Evolutionary conservation across 2,329 filamentous ascomycete genomes (phyloP), one percentile per base, ranked within the genome.

Genomic region (Calonectria multiphialidica): DNA sequence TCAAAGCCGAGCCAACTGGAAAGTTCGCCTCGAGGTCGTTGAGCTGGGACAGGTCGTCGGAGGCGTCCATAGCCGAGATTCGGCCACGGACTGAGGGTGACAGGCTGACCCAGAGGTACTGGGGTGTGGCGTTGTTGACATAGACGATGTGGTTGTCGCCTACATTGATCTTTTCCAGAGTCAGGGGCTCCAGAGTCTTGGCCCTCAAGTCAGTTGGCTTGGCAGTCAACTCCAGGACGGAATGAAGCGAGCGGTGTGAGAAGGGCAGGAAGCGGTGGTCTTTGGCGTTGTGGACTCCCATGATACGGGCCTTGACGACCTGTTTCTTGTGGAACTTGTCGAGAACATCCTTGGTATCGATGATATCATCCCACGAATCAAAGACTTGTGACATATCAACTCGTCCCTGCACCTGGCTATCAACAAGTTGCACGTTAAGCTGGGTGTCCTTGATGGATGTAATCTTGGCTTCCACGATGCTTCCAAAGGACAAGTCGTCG

Each of bases 221-320:
- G 5, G 93, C 90, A 5, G 96, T 97, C 65, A 98, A 89, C 82
- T 99, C 97, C 71, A 96, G 94, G 2, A 98, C 93, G 0, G 93
- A 92, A 82, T 95, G 96, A 68, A 92, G 92, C 59, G 92, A 92
- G 66, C 95, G 91, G 84, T 98, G 96, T 44, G 94, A 94, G 79
- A 99, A 94, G 2, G 97, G 96, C 49, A 99, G 88, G 86, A 98
- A 99, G 55, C 93, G 92, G 83, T 98, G 95, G 78, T 95, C 97
- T 76, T 93, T 93, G 62, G 95, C 94, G 84, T 98, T 95, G 81
- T 98, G 96, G 37, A 97, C 89, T 74, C 96, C 96, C 42, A 98
- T 87, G 44, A 98, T 90, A 80, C 92, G 93, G 45, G 96, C 95
- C 16, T 90, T 86, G 35, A 98, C 84, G 55, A 92, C 86, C 70